Evolutionary conservation across 768 basidiomycete species (phyloP), one percentile per base, ranked within the genome.

Genomic region (Calocera viscosa): DNA sequence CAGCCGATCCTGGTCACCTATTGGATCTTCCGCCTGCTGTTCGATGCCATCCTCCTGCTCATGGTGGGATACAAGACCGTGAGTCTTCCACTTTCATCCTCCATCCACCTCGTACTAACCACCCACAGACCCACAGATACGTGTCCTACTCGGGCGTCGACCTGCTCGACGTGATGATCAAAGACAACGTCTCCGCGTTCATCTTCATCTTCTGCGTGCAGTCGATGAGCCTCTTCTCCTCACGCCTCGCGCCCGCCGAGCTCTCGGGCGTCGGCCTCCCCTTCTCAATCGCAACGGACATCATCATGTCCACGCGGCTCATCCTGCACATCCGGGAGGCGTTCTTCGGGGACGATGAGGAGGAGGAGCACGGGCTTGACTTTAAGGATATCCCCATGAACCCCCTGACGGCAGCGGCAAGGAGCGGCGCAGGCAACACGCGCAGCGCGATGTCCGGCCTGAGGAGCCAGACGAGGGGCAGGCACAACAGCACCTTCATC

Each of bases 151-250:
- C 53, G 14, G 53, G 53, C 30, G 30, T 60, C 14, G 53, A 60
- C 30, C 53, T 60, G 14, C 53, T 60, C 53, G 53, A 60, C 53
- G 53, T 60, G 30, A 60, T 60, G 53, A 60, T 60, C 53, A 60
- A 60, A 60, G 53, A 60, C 53, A 60, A 60, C 53, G 53, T 60
- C 53, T 60, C 53, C 10, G 53, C 53, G 30, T 60, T 60, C 53
- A 60, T 60, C 24, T 60, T 60, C 30, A 60, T 60, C 24, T 60
- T 60, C 53, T 28, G 53, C 53, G 53, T 60, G 11, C 53, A 60
- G 30, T 60, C 53, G 14, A 60, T 60, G 2, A 60, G 30, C 53
- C 53, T 60, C 53, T 60, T 60, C 53, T 11, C 53, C 30, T 60
- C 53, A 5, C 53, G 53, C 5, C 53, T 60, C 53, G 53, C 53